Evolutionary conservation across 139 green algal species (phyloP).

Genomic region (Nannochloris sp.): DNA sequence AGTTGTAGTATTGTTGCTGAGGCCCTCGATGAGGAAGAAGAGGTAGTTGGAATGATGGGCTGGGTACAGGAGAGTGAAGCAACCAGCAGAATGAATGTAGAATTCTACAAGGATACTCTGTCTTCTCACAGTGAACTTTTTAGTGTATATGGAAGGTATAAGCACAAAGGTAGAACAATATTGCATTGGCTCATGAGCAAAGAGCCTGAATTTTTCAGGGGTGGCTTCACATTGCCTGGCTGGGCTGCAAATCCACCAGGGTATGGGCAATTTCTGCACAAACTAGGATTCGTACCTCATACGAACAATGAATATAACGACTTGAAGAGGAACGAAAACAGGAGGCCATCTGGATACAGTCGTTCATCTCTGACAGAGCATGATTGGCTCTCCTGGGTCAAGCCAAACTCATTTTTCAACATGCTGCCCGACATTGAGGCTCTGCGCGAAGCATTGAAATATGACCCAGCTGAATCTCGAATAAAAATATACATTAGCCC

Average conservation of each 20-base stretch:
- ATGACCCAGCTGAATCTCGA: background rate
- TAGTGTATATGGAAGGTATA: too few relatives aligned
- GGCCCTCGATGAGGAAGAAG: conserved; percentile 1
- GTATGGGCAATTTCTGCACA: conserved; percentile 3
- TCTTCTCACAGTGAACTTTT: too few relatives aligned
- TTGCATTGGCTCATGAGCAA: too few relatives aligned
- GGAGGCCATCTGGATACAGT: background rate
- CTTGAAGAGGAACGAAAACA: background rate
- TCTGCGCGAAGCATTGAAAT: conserved; percentile 27
- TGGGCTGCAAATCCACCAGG: background rate
- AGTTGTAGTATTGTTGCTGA: background rate
- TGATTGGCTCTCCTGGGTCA: conserved; percentile 11
- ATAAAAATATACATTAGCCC: conserved; percentile 63
- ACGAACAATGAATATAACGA: background rate
- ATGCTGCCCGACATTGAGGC: conserved; percentile 42
- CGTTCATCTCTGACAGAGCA: background rate
- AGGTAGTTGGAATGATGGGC: background rate
- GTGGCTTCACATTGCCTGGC: background rate
- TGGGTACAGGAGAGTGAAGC: conserved; percentile 8
- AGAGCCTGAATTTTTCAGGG: background rate
- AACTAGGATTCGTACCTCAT: conserved; percentile 3
- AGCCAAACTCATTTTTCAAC: background rate
- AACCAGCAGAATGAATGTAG: background rate
- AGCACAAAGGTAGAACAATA: too few relatives aligned
- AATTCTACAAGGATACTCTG: too few relatives aligned